phyloP scores from a whole-genome alignment of 371 early-diverging fungal species.

The Mortierella sp. region DNA sequence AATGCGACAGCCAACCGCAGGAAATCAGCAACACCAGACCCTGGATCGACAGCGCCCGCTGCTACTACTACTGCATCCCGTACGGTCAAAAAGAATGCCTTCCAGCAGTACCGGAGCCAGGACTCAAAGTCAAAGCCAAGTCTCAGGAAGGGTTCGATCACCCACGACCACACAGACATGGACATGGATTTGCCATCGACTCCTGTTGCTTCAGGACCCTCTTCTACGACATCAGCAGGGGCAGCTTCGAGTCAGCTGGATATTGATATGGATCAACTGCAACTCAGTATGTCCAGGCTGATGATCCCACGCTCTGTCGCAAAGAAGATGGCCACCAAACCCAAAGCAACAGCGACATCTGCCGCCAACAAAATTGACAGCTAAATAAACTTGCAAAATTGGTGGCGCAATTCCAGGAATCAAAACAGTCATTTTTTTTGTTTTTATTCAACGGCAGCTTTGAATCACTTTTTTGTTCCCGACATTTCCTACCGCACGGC shows the following conservation, averaged over 20 bases:
- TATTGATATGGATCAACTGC: constrained; percentile 47
- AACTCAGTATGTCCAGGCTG: constrained; percentile 38
- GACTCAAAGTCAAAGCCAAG: not conserved
- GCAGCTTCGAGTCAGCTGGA: constrained; percentile 5
- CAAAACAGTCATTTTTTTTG: not conserved
- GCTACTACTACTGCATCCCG: not conserved
- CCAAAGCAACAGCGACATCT: not conserved
- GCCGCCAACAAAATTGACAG: not conserved
- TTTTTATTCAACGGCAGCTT: not conserved
- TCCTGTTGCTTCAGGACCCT: not conserved
- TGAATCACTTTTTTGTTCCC: not conserved
- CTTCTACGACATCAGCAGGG: not conserved
- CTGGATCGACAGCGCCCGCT: not conserved
- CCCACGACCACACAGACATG: constrained; percentile 3
- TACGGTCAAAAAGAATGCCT: constrained; percentile 26
- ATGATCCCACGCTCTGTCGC: constrained; percentile 52
- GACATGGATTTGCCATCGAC: constrained; percentile 11
- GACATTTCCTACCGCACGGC: not conserved
- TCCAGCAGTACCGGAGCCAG: constrained; percentile 27
- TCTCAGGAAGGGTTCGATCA: not conserved
- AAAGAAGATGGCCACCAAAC: constrained; percentile 16
- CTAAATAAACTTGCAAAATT: not conserved
- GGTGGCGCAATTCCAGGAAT: not conserved
- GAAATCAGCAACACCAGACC: not conserved
- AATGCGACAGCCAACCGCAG: not conserved